Base-by-base conservation (phyloP, 192 early-diverging fungal species). In the Helicostylum pulchrum region DNA sequence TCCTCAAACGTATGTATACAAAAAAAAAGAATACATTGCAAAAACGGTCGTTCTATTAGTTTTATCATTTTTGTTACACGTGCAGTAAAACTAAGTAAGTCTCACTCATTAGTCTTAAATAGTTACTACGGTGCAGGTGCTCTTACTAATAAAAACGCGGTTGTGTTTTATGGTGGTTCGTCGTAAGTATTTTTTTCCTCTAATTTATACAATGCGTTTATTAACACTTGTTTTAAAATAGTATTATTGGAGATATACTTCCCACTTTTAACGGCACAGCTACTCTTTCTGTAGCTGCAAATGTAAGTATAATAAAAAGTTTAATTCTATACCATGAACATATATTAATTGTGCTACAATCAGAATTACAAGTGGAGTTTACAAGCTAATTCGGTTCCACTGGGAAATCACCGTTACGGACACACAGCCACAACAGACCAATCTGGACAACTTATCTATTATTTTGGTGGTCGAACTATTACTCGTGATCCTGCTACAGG, bases 61-160 rank as follows among this genome's bases (percentile, higher is more conserved):
- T 39, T 4, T 39, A 39, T 9, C 36, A 0, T 5, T 4, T 39
- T 39, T 39, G 36, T 39, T 39, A 39, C 36, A 39, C 36, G 9
- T 39, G 5, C 4, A 3, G 36, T 9, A 10, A 39, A 9, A 39
- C 0, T 39, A 39, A 39, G 36, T 39, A 39, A 39, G 36, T 10
- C 36, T 39, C 9, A 39, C 36, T 10, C 36, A 39, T 39, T 39
- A 39, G 2, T 39, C 5, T 39, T 10, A 11, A 53, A 19, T 55
- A 55, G 53, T 10, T 55, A 55, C 15, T 55, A 55, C 34, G 31
- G 53, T 7, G 15, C 53, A 17, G 53, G 53, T 55, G 53, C 32
- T 10, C 34, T 55, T 55, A 34, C 34, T 17, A 26, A 15, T 15
- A 55, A 55, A 9, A 55, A 36, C 17, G 17, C 53, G 12, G 15